A percentile compares a stretch with the other conserved stretches of the same genome.
Conservation (phyloP, 2,329 filamentous ascomycete genomes). For the Aspergillus ustus region DNA sequence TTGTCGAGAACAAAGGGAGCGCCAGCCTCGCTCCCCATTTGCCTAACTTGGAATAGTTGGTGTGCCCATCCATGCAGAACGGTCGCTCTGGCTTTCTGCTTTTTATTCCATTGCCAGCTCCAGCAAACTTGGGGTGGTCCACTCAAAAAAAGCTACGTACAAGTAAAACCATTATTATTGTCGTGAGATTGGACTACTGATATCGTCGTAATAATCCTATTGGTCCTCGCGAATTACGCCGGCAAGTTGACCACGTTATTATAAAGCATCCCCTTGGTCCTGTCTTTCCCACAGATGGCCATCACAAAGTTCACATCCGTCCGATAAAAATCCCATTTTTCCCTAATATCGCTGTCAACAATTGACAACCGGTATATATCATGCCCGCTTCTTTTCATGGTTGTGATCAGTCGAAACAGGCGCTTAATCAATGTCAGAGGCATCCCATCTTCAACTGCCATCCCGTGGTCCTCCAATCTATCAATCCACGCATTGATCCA, state of each 20-base stretch:
- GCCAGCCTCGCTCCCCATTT: not conserved
- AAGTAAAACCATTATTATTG: not conserved
- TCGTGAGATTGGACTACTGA: not conserved
- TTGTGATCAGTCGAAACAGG: not conserved
- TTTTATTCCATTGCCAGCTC: not conserved
- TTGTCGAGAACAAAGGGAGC: not conserved
- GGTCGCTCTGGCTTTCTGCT: not conserved
- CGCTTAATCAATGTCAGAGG: not conserved
- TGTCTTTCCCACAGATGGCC: not conserved
- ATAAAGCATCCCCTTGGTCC: not conserved
- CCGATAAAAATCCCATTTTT: not conserved
- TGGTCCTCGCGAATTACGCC: not conserved
- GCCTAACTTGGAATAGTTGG: not conserved
- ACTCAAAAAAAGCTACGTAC: not conserved
- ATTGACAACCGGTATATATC: not conserved
- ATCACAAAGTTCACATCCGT: not conserved
- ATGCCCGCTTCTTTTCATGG: not conserved
- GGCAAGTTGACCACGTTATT: not conserved
- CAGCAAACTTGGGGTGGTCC: not conserved
- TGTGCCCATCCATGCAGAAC: not conserved
- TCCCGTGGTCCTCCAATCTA: not conserved
- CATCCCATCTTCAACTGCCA: not conserved
- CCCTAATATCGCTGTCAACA: not conserved
- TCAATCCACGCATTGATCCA: not conserved
- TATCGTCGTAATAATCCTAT: not conserved